These are phyloP conservation scores for Pneumocystis canis DNA, from an alignment of 1,139 yeast genomes.

Conservation along the genomic window DNA sequence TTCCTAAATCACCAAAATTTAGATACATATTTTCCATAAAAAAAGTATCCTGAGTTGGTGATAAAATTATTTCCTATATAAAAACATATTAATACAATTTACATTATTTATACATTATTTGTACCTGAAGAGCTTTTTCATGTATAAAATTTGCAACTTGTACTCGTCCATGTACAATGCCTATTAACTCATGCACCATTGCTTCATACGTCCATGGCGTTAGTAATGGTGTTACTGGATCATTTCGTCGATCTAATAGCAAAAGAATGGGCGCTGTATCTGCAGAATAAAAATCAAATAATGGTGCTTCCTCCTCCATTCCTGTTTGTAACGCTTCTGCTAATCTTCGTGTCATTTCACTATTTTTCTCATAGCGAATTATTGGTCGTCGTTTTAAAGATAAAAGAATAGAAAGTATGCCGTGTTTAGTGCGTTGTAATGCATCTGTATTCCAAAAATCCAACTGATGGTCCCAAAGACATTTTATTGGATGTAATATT, in stretches of 20 bases:
- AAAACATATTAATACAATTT: background rate
- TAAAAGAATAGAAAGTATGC: constrained; percentile 49
- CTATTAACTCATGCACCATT: constrained; percentile 86
- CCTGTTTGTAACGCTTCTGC: constrained; percentile 28
- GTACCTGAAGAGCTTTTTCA: constrained; percentile 16
- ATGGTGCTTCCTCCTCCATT: constrained; percentile 30
- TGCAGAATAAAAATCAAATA: constrained; percentile 47
- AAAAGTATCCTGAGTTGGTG: constrained; percentile 53
- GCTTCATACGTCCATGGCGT: constrained; percentile 98
- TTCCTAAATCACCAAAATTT: constrained; percentile 91
- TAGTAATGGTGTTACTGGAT: constrained; percentile 81
- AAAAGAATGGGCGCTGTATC: constrained; percentile 65
- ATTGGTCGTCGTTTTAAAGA: constrained; percentile 66
- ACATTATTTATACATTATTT: background rate
- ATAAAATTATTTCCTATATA: constrained; percentile 44
- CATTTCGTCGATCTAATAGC: constrained; percentile 71
- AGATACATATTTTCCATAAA: constrained; percentile 67
- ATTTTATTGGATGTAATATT: constrained; percentile 27
- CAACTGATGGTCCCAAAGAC: constrained; percentile 21
- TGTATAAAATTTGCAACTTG: constrained; percentile 38
- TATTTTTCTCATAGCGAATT: constrained; percentile 58
- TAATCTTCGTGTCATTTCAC: constrained; percentile 46
- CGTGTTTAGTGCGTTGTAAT: constrained; percentile 37
- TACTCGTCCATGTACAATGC: constrained; percentile 67
- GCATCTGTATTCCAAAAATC: constrained; percentile 36